Base-by-base conservation (phyloP, 805 yeast species). In the Ogataea chonburiensis region DNA sequence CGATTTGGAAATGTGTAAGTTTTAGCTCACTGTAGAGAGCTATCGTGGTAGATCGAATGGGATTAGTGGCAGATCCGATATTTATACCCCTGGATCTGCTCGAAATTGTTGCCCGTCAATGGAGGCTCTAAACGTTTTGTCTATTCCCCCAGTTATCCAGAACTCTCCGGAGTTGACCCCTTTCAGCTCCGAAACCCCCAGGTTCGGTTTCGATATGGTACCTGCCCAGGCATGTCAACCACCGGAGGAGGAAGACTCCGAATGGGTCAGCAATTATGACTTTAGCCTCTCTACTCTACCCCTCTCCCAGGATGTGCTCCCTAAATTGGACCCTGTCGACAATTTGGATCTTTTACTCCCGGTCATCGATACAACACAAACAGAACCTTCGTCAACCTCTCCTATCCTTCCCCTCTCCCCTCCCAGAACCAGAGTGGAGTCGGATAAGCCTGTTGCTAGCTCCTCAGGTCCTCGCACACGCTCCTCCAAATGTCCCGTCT, bases 401-500 rank as follows among this genome's bases (percentile, higher is more conserved):
- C n/a, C n/a, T n/a, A n/a, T n/a, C n/a, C n/a, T n/a, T n/a, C n/a
- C n/a, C n/a, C n/a, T n/a, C n/a, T n/a, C n/a, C n/a, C n/a, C n/a
- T n/a, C n/a, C n/a, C n/a, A n/a, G n/a, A n/a, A n/a, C n/a, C n/a
- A n/a, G n/a, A n/a, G n/a, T n/a, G n/a, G n/a, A n/a, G n/a, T n/a
- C n/a, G n/a, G n/a, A n/a, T n/a, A n/a, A n/a, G n/a, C n/a, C n/a
- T n/a, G n/a, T n/a, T n/a, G n/a, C n/a, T n/a, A n/a, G n/a, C n/a
- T n/a, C n/a, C n/a, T n/a, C n/a, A 15, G 8, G 8, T 13, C 11
- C 24, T 4, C 32, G 26, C 28, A 9, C 39, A 5, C 31, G 29
- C 21, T 29, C 48, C 7, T 51, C 45, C 38, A 52, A 44, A 17
- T 79, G 86, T 49, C 65, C 61, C 2, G 57, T 74, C 7, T 79